Base-by-base conservation (phyloP, 73 alveolate genomes). In the Paramecium caudatum region DNA sequence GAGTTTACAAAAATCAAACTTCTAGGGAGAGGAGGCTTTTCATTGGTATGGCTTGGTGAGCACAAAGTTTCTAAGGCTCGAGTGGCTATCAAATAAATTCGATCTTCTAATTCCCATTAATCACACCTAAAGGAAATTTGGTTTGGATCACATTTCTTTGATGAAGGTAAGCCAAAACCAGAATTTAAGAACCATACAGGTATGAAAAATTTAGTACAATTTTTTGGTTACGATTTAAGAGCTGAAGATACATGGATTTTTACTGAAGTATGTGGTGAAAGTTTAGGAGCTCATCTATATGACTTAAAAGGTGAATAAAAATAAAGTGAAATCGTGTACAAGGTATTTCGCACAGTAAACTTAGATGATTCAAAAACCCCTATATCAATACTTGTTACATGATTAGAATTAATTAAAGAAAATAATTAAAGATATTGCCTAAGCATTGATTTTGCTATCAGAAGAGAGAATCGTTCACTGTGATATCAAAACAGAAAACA, bases 401-500 rank as follows among this genome's bases (percentile, higher is more conserved):
- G 91, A 82, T 49, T 27, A 34, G 3, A 82, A 55, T 4, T 16
- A 27, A 25, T 21, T 82, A 49, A 82, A 82, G 6, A 82, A 34
- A 45, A 27, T 82, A 16, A 41, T 82, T 39, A 46, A 49, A 25
- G 91, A 82, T 27, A 21, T 82, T 4, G 82, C 91, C 17, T 63
- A 47, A 34, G 91, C 91, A 3, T 47, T 82, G 3, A 37, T 46
- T 39, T 55, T 82, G 15, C 49, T 82, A 19, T 47, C 61, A n/a
- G 91, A 82, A 27, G 47, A 82, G 33, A 25, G 91, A 33, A 82
- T 82, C 4, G 91, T 82, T 27, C 91, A 82, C 34, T 82, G 82
- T 5, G 91, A 82, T 82, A 41, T 82, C 27, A 82, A 82, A 37
- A 82, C 91, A 48, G 91, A 82, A 49, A 82, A 82, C 34, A 82